Evolutionary conservation across 2,329 filamentous ascomycete species (phyloP), one percentile per base, ranked within the genome.

Genomic region (Capronia epimyces): DNA sequence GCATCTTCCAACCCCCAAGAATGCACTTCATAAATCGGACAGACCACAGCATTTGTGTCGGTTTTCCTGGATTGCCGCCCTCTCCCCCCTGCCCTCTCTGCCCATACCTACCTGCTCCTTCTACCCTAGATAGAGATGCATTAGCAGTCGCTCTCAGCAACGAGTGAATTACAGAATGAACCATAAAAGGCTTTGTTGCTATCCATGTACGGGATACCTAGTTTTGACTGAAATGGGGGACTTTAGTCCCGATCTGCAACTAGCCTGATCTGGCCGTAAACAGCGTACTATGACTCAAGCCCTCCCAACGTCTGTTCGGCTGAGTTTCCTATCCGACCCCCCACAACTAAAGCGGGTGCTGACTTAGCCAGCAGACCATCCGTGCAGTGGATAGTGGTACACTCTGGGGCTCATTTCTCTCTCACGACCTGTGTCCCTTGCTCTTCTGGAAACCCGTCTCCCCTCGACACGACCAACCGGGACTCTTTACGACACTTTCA

Each of bases 321-420:
- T 43, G 24, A 52, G 31, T 52, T 52, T n/a, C 50, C 50, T 43
- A 43, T 43, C 5, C 2, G 40, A 39, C 47, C 40, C 47, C 40
- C 40, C 47, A 49, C 24, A 7, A 18, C 36, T 40, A 34, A 13
- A 34, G 6, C 27, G 27, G 8, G 8, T 29, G 27, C 27, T 8
- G 27, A 8, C 13, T 37, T 20, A 20, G 18, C 34, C 34, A 20
- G 34, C 34, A 37, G n/a, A n/a, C n/a, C n/a, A n/a, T n/a, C n/a
- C n/a, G n/a, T n/a, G n/a, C n/a, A n/a, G n/a, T n/a, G n/a, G n/a
- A n/a, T n/a, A n/a, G n/a, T n/a, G n/a, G n/a, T n/a, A n/a, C n/a
- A 37, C 18, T 20, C 34, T 15, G 15, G 7, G 18, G 34, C 12
- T 7, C 8, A 37, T 37, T 37, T 37, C 34, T 37, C 34, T 37